Evolutionary conservation across 2,329 filamentous ascomycete genomes (phyloP), one percentile per base, ranked within the genome.

Genomic region (Esteya vermicola): DNA sequence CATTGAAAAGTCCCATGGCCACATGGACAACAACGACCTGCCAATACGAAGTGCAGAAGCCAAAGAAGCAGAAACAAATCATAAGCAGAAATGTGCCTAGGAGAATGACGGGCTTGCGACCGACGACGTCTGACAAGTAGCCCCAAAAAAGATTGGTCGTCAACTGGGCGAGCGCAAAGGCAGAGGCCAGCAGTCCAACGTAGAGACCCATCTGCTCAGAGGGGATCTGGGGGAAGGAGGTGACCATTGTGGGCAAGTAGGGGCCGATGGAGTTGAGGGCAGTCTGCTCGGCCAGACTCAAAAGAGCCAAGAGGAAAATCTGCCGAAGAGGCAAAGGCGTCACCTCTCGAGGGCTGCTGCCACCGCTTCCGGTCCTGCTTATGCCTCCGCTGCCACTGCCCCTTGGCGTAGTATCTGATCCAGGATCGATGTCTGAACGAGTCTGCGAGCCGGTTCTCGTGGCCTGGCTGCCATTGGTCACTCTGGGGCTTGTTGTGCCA

Each of bases 181-280:
- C 74, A 8, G 85, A 94, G 1, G 89, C 91, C 36, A 96, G 79
- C 35, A 86, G 67, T 13, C 91, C 91, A 1, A 96, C 86, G 55
- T 93, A 96, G 32, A 96, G 56, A 1, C 89, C 91, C 25, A 81
- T 80, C 50, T 86, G 66, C 6, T 66, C 68, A 2, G 70, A 60
- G 18, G 81, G 71, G 18, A 95, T 79, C 45, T 84, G 84, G 1
- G 85, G 82, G 55, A 96, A 96, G 1, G 76, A 78, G 19, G 76
- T 74, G 2, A 88, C 79, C 89, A 98, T 96, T 50, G 86, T 75
- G 1, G 91, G 91, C 2, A 98, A 73, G 58, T 98, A 98, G 1
- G 91, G 91, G 10, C 81, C 83, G 52, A 98, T 95, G 19, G 86
- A 94, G 59, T 98, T 98, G 54, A 98, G 72, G 1, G 91, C 91